Evolutionary conservation across 768 basidiomycete species (phyloP).

Genomic region (Pisolithus marmoratus): DNA sequence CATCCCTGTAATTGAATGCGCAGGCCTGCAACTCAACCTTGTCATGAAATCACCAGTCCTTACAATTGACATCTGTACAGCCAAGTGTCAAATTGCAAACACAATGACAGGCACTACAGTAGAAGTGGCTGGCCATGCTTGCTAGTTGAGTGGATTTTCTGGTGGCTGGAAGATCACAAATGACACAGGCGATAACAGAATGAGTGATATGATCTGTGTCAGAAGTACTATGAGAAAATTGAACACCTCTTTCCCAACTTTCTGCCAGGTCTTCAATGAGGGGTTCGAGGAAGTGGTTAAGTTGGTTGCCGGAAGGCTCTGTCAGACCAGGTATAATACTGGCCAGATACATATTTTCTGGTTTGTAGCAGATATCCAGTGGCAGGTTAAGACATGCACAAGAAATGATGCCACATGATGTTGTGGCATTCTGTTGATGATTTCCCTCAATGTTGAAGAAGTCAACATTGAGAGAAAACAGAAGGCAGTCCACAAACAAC

Average conservation of each 20-base stretch:
- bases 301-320: conserved; percentile 25
- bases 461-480: conserved; percentile 30
- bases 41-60: conserved; percentile 1
- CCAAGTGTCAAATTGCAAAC: conserved; percentile 8
- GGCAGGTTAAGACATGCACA: conserved; percentile 29
- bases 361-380: conserved; percentile 25
- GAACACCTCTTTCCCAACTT: conserved; percentile 28
- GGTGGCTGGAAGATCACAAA: conserved; percentile 35
- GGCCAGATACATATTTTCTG: conserved; percentile 35
- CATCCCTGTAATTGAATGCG: background rate
- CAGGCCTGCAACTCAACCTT: background rate
- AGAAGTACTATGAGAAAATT: conserved; percentile 12
- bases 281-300: conserved; percentile 32
- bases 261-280: conserved; percentile 29
- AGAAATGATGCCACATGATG: conserved; percentile 16
- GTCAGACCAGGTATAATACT: conserved; percentile 34
- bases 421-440: conserved; percentile 18
- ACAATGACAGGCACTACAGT: conserved; percentile 28
- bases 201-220: conserved; percentile 6
- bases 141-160: conserved; percentile 19
- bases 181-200: conserved; percentile 21
- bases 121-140: conserved; percentile 14
- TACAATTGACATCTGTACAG: conserved; percentile 9
- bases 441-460: conserved; percentile 32
- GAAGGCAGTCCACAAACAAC: conserved; percentile 13